Percentiles rank a stretch among this genome's conserved stretches.
Evolutionary conservation across 2,329 filamentous ascomycete genomes (phyloP).

Genomic region (Rhynchosporium agropyri): DNA sequence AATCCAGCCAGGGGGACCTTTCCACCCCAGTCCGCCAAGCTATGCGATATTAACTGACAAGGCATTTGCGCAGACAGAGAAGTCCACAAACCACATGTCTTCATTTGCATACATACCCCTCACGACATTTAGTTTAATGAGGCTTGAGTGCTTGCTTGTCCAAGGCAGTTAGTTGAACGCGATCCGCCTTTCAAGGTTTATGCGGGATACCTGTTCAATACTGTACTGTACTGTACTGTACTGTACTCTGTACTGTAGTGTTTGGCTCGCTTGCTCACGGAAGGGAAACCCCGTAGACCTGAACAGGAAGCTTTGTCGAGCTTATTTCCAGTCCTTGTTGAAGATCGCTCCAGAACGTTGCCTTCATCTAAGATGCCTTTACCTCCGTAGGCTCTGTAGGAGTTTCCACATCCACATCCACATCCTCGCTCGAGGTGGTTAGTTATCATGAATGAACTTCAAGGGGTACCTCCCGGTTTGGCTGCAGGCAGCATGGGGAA

Average conservation of each 20-base stretch:
- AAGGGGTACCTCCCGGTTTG: neutral
- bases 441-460: neutral
- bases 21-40: conserved; percentile 10
- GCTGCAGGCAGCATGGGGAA: neutral
- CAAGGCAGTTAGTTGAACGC: conserved; percentile 1
- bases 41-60: conserved; percentile 6
- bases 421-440: too few relatives aligned
- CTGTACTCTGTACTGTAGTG: too few relatives aligned
- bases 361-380: conserved; percentile 8
- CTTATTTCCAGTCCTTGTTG: conserved; percentile 2
- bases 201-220: neutral
- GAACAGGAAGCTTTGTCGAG: conserved; percentile 13
- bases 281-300: conserved; percentile 5
- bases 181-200: conserved; percentile 14
- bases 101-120: conserved; percentile 7
- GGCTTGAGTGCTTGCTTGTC: neutral
- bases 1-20: conserved; percentile 19
- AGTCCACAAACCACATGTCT: conserved; percentile 18
- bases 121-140: conserved; percentile 9
- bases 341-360: conserved; percentile 9
- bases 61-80: neutral
- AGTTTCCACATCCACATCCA: too few relatives aligned
- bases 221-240: too few relatives aligned
- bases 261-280: conserved; percentile 3
- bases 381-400: neutral